These are phyloP conservation scores for Saccharomyces hybrid DNA, from an alignment of 1,139 yeast species.

Conservation along the genomic window DNA sequence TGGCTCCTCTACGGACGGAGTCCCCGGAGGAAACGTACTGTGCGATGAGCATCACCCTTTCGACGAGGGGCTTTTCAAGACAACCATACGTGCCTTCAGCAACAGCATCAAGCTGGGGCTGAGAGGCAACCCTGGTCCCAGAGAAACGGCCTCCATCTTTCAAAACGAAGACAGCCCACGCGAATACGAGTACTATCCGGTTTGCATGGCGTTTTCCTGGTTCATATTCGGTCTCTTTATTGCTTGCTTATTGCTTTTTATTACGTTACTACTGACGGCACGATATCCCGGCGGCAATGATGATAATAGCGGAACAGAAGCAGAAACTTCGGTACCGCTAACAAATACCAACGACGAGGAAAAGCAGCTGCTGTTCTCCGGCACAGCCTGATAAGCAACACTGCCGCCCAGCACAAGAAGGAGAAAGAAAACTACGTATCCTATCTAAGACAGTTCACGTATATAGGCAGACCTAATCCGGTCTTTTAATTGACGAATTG, in stretches of 20 bases:
- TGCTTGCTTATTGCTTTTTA: not conserved
- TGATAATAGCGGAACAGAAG: too few relatives aligned
- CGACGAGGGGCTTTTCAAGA: not conserved
- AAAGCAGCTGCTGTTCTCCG: not conserved
- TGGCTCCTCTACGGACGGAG: not conserved
- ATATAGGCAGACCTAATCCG: too few relatives aligned
- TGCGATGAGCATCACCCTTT: not conserved
- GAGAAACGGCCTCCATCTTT: not conserved
- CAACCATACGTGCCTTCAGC: not conserved
- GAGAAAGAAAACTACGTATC: not conserved
- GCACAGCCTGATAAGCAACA: not conserved
- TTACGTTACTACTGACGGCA: not conserved
- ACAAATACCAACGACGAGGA: not conserved
- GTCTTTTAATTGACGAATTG: too few relatives aligned
- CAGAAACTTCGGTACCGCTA: too few relatives aligned
- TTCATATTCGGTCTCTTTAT: not conserved
- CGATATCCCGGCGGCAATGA: not conserved
- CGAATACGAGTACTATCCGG: not conserved
- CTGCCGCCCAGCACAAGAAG: not conserved
- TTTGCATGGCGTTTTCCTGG: not conserved
- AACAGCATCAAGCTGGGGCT: not conserved
- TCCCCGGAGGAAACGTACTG: not conserved
- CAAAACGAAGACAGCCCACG: not conserved
- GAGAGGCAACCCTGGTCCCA: not conserved
- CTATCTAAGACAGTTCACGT: not conserved